These are phyloP conservation scores for Penicillium taxi DNA, from an alignment of 495 filamentous ascomycete species.

Conservation along the genomic window DNA sequence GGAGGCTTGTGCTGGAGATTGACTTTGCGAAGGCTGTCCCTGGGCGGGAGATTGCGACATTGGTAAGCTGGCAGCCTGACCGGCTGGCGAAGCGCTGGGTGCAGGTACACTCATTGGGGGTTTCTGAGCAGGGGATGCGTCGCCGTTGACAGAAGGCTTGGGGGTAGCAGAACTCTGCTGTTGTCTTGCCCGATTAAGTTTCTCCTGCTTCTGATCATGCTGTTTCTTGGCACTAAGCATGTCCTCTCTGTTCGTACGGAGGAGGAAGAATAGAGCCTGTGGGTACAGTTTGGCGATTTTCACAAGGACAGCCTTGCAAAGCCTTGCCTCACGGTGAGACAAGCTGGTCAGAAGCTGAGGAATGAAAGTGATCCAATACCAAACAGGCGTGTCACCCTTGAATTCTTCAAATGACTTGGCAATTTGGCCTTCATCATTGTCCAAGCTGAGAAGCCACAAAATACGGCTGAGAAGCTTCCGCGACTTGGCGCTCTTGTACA, in stretches of 20 bases:
- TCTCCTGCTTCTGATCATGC: conserved; percentile 71
- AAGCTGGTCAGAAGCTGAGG: conserved; percentile 88
- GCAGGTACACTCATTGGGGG: conserved; percentile 25
- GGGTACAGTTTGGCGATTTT: conserved; percentile 95
- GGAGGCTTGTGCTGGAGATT: conserved; percentile 21
- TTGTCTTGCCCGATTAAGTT: conserved; percentile 37
- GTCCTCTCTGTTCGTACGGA: conserved; percentile 91
- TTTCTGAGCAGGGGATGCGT: conserved; percentile 36
- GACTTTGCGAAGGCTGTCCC: conserved; percentile 18
- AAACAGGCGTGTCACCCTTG: conserved; percentile 91
- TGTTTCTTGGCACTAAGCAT: conserved; percentile 85
- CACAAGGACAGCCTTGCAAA: conserved; percentile 70
- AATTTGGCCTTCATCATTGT: conserved; percentile 75
- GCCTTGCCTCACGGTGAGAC: conserved; percentile 79
- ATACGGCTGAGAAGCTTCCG: conserved; percentile 90
- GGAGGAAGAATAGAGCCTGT: conserved; percentile 88
- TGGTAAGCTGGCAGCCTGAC: conserved; percentile 27
- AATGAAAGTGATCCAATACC: conserved; percentile 99
- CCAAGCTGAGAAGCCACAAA: conserved; percentile 90
- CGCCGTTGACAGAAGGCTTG: conserved; percentile 49
- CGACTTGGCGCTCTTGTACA: conserved; percentile 96
- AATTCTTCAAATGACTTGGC: conserved; percentile 79
- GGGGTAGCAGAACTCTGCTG: conserved; percentile 38
- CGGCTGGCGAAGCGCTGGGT: conserved; percentile 22
- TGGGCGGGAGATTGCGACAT: conserved; percentile 25